Evolutionary conservation across 2,329 filamentous ascomycete genomes (phyloP).

Genomic region (Pseudogymnoascus sp.): DNA sequence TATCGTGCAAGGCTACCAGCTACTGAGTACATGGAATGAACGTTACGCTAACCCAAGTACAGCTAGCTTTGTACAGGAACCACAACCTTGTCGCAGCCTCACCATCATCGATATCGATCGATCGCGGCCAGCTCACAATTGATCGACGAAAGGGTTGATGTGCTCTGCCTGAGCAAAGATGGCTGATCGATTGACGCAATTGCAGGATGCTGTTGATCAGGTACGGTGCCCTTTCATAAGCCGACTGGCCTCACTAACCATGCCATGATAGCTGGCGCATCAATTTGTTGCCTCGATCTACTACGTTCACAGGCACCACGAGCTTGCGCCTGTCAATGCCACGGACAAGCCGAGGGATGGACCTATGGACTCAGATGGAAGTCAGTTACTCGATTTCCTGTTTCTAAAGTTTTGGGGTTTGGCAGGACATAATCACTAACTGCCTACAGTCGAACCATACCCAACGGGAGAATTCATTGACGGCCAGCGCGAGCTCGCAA

Average conservation of each 20-base stretch:
- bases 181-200: conserved; percentile 71
- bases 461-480: conserved; percentile 57
- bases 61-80: background rate
- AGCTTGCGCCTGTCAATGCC: conserved; percentile 51
- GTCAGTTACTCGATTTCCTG: conserved; percentile 16
- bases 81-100: background rate
- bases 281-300: conserved; percentile 62
- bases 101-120: background rate
- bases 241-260: conserved; percentile 14
- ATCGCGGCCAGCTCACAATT: background rate
- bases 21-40: background rate
- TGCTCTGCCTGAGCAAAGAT: conserved; percentile 34
- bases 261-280: conserved; percentile 49
- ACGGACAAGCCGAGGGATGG: conserved; percentile 53
- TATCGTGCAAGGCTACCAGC: conserved; percentile 1
- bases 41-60: background rate
- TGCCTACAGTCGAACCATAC: conserved; percentile 49
- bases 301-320: conserved; percentile 62
- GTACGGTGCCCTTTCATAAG: conserved; percentile 37
- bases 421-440: conserved; percentile 10
- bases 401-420: conserved; percentile 12
- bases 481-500: conserved; percentile 64
- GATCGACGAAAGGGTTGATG: background rate
- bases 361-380: conserved; percentile 37
- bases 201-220: conserved; percentile 80